Conservation (phyloP, 805 yeast species). For the Saturnispora sekii region DNA sequence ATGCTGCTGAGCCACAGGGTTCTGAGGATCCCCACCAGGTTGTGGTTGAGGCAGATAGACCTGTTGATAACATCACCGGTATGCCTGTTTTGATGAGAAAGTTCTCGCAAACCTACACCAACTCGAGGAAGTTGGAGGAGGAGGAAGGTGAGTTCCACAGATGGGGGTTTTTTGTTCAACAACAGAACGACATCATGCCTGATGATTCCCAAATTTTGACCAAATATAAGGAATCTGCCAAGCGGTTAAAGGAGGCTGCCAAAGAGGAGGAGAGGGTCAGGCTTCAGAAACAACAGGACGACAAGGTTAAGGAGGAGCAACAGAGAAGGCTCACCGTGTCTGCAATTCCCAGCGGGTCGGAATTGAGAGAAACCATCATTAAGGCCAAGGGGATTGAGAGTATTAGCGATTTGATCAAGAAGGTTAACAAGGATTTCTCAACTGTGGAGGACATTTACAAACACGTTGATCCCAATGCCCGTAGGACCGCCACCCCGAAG, state of each 20-base stretch:
- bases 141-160: slow-evolving; percentile 91
- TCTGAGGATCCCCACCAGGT: slow-evolving; percentile 51
- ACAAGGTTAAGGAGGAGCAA: slow-evolving; percentile 9
- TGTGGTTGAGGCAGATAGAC: slow-evolving; percentile 53
- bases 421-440: slow-evolving; percentile 43
- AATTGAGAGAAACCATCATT: slow-evolving; percentile 51
- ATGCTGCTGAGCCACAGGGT: slow-evolving; percentile 2
- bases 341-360: slow-evolving; percentile 43
- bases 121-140: slow-evolving; percentile 70
- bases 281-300: slow-evolving; percentile 6
- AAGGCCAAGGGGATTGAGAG: slow-evolving; percentile 69
- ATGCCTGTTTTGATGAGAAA: slow-evolving; percentile 59
- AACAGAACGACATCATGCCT: slow-evolving; percentile 32
- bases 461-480: slow-evolving; percentile 10
- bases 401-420: slow-evolving; percentile 56
- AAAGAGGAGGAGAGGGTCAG: slow-evolving; percentile 6
- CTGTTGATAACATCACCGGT: slow-evolving; percentile 63
- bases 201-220: slow-evolving; percentile 12
- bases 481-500: too few relatives aligned
- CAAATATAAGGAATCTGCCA: slow-evolving; percentile 4
- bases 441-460: slow-evolving; percentile 22
- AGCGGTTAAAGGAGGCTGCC: neutral
- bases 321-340: slow-evolving; percentile 20
- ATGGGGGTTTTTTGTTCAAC: slow-evolving; percentile 74
- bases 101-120: slow-evolving; percentile 51